phyloP scores from a whole-genome alignment of 2,329 filamentous ascomycete species.

The Cladophialophora chaetospira region DNA sequence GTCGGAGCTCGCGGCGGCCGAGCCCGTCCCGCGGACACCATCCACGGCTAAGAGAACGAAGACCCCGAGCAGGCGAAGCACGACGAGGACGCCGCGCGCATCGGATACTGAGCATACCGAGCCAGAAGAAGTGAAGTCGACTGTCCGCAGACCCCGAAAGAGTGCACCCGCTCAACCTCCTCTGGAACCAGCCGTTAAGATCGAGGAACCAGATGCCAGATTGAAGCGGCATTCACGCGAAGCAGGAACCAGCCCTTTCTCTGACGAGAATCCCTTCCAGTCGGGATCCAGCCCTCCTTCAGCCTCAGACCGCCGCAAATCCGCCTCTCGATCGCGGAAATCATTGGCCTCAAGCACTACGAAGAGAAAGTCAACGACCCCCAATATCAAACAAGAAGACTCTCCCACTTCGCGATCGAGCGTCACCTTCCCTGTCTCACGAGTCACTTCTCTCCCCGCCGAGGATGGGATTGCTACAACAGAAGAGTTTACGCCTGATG shows the following conservation, averaged over 20 bases:
- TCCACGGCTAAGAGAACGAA: constrained; percentile 55
- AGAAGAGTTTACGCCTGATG: constrained; percentile 94
- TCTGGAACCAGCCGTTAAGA: constrained; percentile 36
- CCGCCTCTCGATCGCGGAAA: constrained; percentile 50
- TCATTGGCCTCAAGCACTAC: constrained; percentile 34
- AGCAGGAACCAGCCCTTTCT: constrained; percentile 67
- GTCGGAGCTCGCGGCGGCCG: constrained; percentile 40
- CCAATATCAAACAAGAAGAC: constrained; percentile 54
- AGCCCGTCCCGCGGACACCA: constrained; percentile 39
- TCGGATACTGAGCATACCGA: constrained; percentile 52
- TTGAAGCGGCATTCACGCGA: constrained; percentile 51
- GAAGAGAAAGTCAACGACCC: constrained; percentile 52
- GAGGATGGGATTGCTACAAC: constrained; percentile 63
- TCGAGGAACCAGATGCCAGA: constrained; percentile 41
- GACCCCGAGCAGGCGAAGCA: constrained; percentile 55
- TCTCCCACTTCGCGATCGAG: constrained; percentile 60
- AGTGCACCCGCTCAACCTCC: constrained; percentile 44
- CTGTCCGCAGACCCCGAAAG: constrained; percentile 53
- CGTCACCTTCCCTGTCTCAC: constrained; percentile 50
- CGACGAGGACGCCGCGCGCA: constrained; percentile 52
- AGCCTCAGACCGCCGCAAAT: constrained; percentile 49
- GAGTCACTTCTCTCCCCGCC: constrained; percentile 44
- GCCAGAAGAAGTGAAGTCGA: constrained; percentile 49
- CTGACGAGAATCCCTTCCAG: constrained; percentile 90
- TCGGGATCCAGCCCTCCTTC: constrained; percentile 71